Evolutionary conservation across 1,284 basidiomycete species (phyloP).

Genomic region (Bjerkandera adusta): DNA sequence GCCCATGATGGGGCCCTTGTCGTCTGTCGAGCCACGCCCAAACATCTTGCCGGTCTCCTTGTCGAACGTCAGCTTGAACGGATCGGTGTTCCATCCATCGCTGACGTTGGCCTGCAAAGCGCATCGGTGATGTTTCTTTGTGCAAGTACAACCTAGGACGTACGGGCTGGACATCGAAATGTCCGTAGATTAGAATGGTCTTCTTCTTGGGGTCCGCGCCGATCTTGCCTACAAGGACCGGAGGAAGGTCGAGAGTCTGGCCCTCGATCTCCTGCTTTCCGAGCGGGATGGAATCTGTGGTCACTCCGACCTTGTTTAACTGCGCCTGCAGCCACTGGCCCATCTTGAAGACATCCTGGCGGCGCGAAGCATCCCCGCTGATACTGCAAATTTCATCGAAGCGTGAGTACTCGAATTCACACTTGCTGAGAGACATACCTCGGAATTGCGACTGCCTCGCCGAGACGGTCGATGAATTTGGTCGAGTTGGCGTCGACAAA

Average conservation of each 20-base stretch:
- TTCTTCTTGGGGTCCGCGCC: slow-evolving; percentile 87
- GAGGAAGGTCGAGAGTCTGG: slow-evolving; percentile 78
- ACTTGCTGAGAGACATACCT: slow-evolving; percentile 48
- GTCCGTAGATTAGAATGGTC: slow-evolving; percentile 91
- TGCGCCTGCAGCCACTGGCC: slow-evolving; percentile 75
- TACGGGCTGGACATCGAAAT: slow-evolving; percentile 86
- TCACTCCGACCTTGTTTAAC: slow-evolving; percentile 73
- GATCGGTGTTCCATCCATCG: slow-evolving; percentile 92
- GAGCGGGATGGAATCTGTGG: slow-evolving; percentile 70
- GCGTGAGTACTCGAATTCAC: background rate
- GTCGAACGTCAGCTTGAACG: slow-evolving; percentile 80
- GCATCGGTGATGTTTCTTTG: background rate
- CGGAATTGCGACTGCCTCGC: slow-evolving; percentile 86
- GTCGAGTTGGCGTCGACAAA: slow-evolving; percentile 74
- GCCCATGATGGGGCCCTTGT: slow-evolving; percentile 91
- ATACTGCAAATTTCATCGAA: slow-evolving; percentile 43
- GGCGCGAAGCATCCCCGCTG: slow-evolving; percentile 63
- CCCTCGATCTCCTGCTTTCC: slow-evolving; percentile 86
- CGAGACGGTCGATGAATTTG: slow-evolving; percentile 75
- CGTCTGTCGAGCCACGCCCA: slow-evolving; percentile 90
- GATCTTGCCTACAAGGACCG: slow-evolving; percentile 83
- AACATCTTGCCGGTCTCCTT: slow-evolving; percentile 71
- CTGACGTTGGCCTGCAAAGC: slow-evolving; percentile 55
- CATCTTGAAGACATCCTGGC: slow-evolving; percentile 82
- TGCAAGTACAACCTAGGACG: too few species aligned